phyloP scores from a whole-genome alignment of 1,284 basidiomycete species.

The Trichosporon sp. region DNA sequence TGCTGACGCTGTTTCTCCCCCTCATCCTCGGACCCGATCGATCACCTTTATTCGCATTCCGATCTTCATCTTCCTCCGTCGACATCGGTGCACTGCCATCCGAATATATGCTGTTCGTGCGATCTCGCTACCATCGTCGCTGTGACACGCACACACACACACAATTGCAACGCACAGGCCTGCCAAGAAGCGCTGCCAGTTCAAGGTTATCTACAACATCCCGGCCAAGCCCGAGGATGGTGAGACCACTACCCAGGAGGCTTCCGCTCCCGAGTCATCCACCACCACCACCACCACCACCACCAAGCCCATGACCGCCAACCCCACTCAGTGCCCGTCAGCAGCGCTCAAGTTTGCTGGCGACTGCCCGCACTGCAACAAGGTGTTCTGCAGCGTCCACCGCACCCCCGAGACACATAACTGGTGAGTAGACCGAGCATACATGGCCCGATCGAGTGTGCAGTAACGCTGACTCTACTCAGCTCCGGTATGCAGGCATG shows the following conservation, averaged over 20 bases:
- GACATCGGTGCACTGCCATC: background rate
- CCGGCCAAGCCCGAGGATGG: slow-evolving; percentile 20
- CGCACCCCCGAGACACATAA: slow-evolving; percentile 49
- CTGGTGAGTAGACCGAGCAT: slow-evolving; percentile 39
- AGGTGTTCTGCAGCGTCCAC: slow-evolving; percentile 47
- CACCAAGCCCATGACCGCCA: slow-evolving; percentile 36
- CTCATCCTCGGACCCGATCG: background rate
- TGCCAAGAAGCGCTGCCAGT: slow-evolving; percentile 48
- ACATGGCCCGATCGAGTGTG: background rate
- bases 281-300: slow-evolving; percentile 37
- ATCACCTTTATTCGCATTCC: background rate
- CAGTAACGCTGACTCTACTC: slow-evolving; percentile 12
- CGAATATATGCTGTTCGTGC: background rate
- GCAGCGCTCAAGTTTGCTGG: slow-evolving; percentile 47
- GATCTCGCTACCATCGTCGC: background rate
- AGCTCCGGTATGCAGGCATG: slow-evolving; percentile 47
- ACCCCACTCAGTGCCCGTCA: slow-evolving; percentile 46
- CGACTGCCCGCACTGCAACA: slow-evolving; percentile 49
- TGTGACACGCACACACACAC: background rate
- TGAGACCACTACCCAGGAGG: slow-evolving; percentile 13
- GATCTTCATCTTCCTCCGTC: background rate
- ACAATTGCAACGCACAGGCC: slow-evolving; percentile 31
- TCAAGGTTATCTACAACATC: slow-evolving; percentile 48
- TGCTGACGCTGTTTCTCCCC: background rate
- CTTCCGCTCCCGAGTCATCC: slow-evolving; percentile 16